A percentile compares a stretch with the other conserved stretches of the same genome.
These are phyloP conservation scores for Solanum gandarillasii DNA, from an alignment of 257 asterid genomes.

Conservation along the genomic window DNA sequence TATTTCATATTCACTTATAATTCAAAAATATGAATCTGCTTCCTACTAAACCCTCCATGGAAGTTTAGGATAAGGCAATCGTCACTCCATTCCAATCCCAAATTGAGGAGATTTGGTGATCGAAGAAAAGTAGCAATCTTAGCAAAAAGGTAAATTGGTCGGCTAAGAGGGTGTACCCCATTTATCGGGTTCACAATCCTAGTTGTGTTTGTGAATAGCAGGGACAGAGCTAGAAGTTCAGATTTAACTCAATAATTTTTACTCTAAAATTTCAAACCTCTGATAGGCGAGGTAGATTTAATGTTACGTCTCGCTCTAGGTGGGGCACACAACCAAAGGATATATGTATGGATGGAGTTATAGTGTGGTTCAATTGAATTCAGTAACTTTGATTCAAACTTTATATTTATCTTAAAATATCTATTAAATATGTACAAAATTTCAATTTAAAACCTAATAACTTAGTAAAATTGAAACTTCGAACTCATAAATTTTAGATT, in stretches of 20 bases:
- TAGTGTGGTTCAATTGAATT: not conserved
- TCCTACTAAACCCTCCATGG: not conserved
- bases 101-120: not conserved
- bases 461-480: no score
- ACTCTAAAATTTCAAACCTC: not conserved
- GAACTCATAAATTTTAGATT: fast-evolving
- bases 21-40: not conserved
- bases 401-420: no score
- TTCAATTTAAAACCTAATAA: no score
- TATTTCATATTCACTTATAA: not conserved
- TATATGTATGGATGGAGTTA: not conserved
- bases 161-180: not conserved
- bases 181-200: not conserved
- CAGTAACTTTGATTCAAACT: no score
- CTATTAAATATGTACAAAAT: no score
- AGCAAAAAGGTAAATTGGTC: not conserved
- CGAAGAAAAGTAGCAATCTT: not conserved
- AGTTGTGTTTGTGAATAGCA: not conserved
- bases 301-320: not conserved
- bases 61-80: not conserved
- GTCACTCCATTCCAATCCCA: not conserved
- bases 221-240: not conserved
- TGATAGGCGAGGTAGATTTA: no score
- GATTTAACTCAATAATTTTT: not conserved
- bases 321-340: not conserved